Evolutionary conservation across 805 yeast species (phyloP).

Genomic region (Candida railenensis): DNA sequence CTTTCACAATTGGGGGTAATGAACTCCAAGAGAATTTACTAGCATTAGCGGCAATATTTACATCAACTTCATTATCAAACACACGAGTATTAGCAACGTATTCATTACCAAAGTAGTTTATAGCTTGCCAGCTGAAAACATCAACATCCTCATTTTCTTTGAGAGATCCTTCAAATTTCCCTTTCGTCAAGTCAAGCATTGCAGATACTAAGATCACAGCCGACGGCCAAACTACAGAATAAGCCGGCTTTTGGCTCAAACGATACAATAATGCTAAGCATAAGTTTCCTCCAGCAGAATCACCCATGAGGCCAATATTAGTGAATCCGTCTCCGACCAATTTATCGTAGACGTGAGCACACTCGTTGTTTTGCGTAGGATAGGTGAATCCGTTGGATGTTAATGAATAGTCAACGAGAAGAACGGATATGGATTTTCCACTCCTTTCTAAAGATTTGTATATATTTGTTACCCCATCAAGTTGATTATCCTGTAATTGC

Average conservation of each 20-base stretch:
- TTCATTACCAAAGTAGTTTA: constrained; percentile 7
- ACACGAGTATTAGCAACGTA: constrained; percentile 3
- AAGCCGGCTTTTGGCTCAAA: background rate
- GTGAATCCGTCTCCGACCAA: constrained; percentile 9
- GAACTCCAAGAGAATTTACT: constrained; percentile 5
- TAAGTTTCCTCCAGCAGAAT: constrained; percentile 13
- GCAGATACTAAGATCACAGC: constrained; percentile 10
- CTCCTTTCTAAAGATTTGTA: background rate
- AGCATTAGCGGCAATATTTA: constrained; percentile 8
- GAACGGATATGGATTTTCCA: constrained; percentile 5
- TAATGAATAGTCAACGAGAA: constrained; percentile 10
- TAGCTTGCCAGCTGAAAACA: constrained; percentile 3
- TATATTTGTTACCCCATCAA: constrained; percentile 8
- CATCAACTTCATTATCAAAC: constrained; percentile 1
- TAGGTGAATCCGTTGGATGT: constrained; percentile 4
- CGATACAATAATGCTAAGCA: constrained; percentile 3
- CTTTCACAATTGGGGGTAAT: constrained; percentile 7
- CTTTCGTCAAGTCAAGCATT: constrained; percentile 5
- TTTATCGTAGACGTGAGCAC: constrained; percentile 6
- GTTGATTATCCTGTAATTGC: constrained; percentile 5
- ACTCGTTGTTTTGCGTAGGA: constrained; percentile 9
- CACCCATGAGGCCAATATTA: constrained; percentile 9
- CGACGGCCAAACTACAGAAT: constrained; percentile 6
- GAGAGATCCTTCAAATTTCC: constrained; percentile 3
- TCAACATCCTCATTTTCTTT: constrained; percentile 3